These are phyloP conservation scores for Purpureocillium takamizusanense DNA, from an alignment of 2,329 filamentous ascomycete genomes.

Conservation along the genomic window DNA sequence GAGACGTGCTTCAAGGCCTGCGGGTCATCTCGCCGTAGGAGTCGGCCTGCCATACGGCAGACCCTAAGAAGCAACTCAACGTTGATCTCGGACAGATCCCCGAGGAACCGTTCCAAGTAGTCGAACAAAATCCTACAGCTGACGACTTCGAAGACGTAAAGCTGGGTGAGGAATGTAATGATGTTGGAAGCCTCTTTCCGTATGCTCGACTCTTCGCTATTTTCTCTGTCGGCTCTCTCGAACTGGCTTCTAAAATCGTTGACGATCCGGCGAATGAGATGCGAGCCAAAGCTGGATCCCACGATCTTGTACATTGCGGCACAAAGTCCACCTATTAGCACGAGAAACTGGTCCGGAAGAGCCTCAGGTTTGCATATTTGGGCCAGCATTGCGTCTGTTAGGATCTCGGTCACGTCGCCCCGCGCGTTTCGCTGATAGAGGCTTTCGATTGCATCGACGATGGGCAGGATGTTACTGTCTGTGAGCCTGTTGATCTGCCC, in stretches of 20 bases:
- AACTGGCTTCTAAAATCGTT: conserved; percentile 65
- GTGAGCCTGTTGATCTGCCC: conserved; percentile 89
- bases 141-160: conserved; percentile 89
- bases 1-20: conserved; percentile 85
- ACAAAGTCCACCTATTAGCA: conserved; percentile 83
- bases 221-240: conserved; percentile 28
- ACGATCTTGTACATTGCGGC: conserved; percentile 80
- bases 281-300: conserved; percentile 82
- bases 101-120: conserved; percentile 71
- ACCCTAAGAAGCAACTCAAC: conserved; percentile 82
- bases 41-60: conserved; percentile 71
- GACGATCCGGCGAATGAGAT: conserved; percentile 71
- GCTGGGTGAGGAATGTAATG: conserved; percentile 70
- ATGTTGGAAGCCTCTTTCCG: conserved; percentile 53
- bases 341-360: conserved; percentile 80
- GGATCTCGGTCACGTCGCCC: conserved; percentile 75
- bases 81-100: conserved; percentile 70
- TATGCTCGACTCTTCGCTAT: conserved; percentile 27
- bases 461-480: conserved; percentile 79
- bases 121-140: conserved; percentile 81
- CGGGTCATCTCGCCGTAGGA: conserved; percentile 82
- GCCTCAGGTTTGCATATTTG: conserved; percentile 70
- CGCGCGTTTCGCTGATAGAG: conserved; percentile 77
- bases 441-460: conserved; percentile 72
- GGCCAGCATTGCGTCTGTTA: conserved; percentile 70